These are phyloP conservation scores for Ophiocordyceps camponoti-floridani DNA, from an alignment of 2,329 filamentous ascomycete species.

Conservation along the genomic window DNA sequence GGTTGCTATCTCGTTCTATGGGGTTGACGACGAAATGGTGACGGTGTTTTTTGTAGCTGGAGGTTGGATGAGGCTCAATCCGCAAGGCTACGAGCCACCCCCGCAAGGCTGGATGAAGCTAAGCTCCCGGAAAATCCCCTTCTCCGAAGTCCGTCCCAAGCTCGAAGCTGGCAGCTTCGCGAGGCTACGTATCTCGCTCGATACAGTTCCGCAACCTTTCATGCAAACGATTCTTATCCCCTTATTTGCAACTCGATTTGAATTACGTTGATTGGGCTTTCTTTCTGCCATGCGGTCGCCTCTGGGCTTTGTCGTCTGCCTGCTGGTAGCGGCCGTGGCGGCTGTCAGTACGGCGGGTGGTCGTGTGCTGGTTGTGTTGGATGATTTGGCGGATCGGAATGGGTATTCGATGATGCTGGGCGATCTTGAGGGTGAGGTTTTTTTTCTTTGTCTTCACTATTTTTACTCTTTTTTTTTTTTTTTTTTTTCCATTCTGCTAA, in stretches of 20 bases:
- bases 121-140: neutral
- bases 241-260: neutral
- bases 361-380: slow-evolving; percentile 70
- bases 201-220: neutral
- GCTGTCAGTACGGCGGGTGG: slow-evolving; percentile 65
- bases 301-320: slow-evolving; percentile 50
- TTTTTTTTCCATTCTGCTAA: neutral
- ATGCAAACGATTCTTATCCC: neutral
- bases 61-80: neutral
- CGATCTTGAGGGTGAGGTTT: slow-evolving; percentile 45
- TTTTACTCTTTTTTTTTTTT: neutral
- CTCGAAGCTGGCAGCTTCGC: neutral
- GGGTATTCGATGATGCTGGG: slow-evolving; percentile 68
- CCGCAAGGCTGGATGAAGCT: neutral
- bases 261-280: neutral
- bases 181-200: slow-evolving; percentile 3
- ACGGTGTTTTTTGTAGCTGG: neutral
- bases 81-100: too few species aligned
- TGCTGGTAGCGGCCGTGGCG: slow-evolving; percentile 47
- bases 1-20: too few species aligned
- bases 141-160: neutral
- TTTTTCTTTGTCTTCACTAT: neutral
- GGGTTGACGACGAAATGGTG: neutral
- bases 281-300: slow-evolving; percentile 48
- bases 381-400: slow-evolving; percentile 64